Evolutionary conservation across 441 rosid species (phyloP), one percentile per base, ranked within the genome.

Genomic region (Geranium incanum): DNA sequence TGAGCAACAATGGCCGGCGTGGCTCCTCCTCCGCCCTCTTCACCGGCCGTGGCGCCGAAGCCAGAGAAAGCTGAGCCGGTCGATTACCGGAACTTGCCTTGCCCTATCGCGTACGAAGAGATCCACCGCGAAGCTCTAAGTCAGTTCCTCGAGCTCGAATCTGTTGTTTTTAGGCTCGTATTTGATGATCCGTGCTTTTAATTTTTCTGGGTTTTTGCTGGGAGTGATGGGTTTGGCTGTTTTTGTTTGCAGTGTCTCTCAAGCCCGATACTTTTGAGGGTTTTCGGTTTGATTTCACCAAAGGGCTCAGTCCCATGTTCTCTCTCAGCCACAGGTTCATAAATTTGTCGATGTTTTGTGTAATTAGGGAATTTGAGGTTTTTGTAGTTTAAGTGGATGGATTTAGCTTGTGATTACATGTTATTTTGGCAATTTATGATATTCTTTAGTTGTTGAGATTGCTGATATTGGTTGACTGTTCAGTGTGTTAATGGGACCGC

Each of bases 251-350:
- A 95, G 99, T 95, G 96, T 95, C 97, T 45, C 82, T 95, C 76
- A 95, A 89, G 86, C 88, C 97, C 2, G 99, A 95, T 59, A 68
- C 79, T 76, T 95, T 92, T 72, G 99, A 95, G 86, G 99, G 97
- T 52, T 81, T 95, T 81, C 94, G 99, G 57, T 95, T 95, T 76
- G 99, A 95, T 80, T 95, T 95, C 80, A 87, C 88, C 80, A 95
- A 92, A 74, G 87, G 90, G 5, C 85, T 95, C 73, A 95, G 89
- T 78, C 97, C 85, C 69, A 90, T 86, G 69, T 95, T 95, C 80
- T 91, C 88, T 48, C 90, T 90, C 66, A 86, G 93, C 74, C 97
- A 92, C 81, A 94, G 94, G 99, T 60, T 60, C 57, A 6, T 38
- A 48, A 28, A 28, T 28, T 28, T 28, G 33, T 28, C 3, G 33